Conservation (phyloP, 805 yeast species). For the Cyberlindnera meyerae region DNA sequence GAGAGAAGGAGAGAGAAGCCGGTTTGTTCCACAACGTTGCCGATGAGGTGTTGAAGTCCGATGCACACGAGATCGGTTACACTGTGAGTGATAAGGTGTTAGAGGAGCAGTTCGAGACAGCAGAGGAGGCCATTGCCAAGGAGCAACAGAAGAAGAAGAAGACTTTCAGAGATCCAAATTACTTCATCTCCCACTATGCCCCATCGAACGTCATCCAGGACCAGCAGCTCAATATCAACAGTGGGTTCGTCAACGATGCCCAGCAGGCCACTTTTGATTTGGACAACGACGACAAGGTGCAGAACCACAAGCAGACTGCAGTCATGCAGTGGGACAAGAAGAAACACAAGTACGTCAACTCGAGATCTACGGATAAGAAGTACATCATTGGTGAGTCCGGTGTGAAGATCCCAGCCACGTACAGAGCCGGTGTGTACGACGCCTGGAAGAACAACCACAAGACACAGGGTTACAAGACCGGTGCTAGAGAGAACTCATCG, state of each 20-base stretch:
- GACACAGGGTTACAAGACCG: constrained; percentile 47
- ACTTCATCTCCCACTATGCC: constrained; percentile 85
- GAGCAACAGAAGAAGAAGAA: constrained; percentile 31
- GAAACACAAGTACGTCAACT: constrained; percentile 82
- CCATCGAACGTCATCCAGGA: constrained; percentile 78
- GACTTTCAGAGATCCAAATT: constrained; percentile 69
- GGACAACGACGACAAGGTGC: constrained; percentile 69
- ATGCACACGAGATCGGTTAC: constrained; percentile 44
- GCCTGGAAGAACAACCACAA: constrained; percentile 81
- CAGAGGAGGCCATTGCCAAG: constrained; percentile 29
- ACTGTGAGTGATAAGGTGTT: constrained; percentile 38
- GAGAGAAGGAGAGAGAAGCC: constrained; percentile 69
- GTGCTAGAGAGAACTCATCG: constrained; percentile 43
- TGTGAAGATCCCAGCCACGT: constrained; percentile 84
- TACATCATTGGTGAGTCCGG: constrained; percentile 95
- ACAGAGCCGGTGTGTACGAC: constrained; percentile 85
- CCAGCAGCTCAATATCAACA: constrained; percentile 53
- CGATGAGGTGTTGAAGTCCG: constrained; percentile 61
- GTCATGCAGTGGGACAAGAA: constrained; percentile 90
- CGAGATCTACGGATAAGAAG: constrained; percentile 75
- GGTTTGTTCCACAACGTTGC: constrained; percentile 71
- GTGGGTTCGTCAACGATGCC: constrained; percentile 79
- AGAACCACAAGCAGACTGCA: constrained; percentile 58
- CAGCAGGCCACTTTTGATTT: constrained; percentile 83
- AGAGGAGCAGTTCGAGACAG: constrained; percentile 37